Evolutionary conservation across 2,329 filamentous ascomycete species (phyloP), one percentile per base, ranked within the genome.

Genomic region (Talaromyces marneffei): DNA sequence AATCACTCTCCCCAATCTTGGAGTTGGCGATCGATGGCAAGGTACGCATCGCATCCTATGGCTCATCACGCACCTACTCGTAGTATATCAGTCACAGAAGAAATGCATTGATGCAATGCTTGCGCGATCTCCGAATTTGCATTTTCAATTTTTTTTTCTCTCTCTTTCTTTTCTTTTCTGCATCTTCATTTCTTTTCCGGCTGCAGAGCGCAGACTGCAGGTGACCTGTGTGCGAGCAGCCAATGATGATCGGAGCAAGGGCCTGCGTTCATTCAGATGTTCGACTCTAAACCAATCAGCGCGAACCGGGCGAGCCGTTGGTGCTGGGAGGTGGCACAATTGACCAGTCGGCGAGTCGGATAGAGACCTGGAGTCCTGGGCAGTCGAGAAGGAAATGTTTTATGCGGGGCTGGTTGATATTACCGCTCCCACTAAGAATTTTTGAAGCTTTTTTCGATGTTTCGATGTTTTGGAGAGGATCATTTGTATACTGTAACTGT

Each of bases 241-340:
- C 52, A 55, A 55, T 55, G 35, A 55, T 40, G 52, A 18, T 25
- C 52, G 33, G 25, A 16, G 52, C 52, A 39, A 54, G 52, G 31
- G 33, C 52, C 33, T 55, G 35, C 52, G 23, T 40, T 37, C 33
- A 55, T 39, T 37, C 18, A 54, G 23, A 35, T 39, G 12, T 35
- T 53, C 16, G 50, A 16, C 50, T n/a, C 14, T 12, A 23, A 2
- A 53, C 52, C 52, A 55, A 52, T 52, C 48, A 52, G 29, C 10
- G 27, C 27, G 23, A 8, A 12, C 35, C n/a, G 35, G 23, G 16
- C 33, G 16, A 40, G 23, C 27, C 35, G 53, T 40, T 56, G 53
- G 53, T 56, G 37, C 52, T 52, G 8, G n/a, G 33, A 39, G 52
- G 35, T 33, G 52, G 52, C 33, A 55, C 52, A 56, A 56, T 56